Percentiles rank a stretch among this genome's conserved stretches.
Conservation (phyloP, 352 stramenopile species). For the Globisporangium solare region DNA sequence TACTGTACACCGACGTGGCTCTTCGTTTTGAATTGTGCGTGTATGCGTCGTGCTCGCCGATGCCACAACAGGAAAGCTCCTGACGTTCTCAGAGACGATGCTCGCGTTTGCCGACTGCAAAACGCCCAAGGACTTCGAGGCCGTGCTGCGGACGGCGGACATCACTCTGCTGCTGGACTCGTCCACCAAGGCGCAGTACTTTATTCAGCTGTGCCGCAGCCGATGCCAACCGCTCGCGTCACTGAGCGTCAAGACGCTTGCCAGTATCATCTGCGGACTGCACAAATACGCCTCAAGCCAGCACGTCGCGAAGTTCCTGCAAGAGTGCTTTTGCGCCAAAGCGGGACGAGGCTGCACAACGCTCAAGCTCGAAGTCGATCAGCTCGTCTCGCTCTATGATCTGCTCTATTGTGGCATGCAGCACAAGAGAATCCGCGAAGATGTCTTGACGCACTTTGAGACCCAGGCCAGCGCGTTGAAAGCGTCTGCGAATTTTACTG, state of each 20-base stretch:
- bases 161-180: slow-evolving; percentile 1
- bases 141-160: background rate
- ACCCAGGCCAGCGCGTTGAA: slow-evolving; percentile 7
- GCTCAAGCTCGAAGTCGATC: slow-evolving; percentile 18
- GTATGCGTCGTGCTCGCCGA: background rate
- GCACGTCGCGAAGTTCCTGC: slow-evolving; percentile 9
- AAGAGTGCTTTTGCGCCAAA: slow-evolving; percentile 15
- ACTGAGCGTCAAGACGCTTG: slow-evolving; percentile 8
- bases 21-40: background rate
- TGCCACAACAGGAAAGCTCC: background rate
- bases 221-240: slow-evolving; percentile 6
- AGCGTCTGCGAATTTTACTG: background rate
- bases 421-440: slow-evolving; percentile 5
- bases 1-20: too few species aligned
- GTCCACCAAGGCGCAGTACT: background rate
- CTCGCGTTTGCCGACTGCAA: slow-evolving; percentile 2
- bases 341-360: slow-evolving; percentile 5
- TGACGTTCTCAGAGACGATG: background rate
- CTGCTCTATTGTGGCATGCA: slow-evolving; percentile 11
- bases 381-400: slow-evolving; percentile 15
- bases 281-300: slow-evolving; percentile 5
- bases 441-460: slow-evolving; percentile 16
- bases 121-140: slow-evolving; percentile 2
- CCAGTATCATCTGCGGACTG: slow-evolving; percentile 10
- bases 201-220: slow-evolving; percentile 7